Evolutionary conservation across 2,329 filamentous ascomycete species (phyloP), one percentile per base, ranked within the genome.

Genomic region (Blastomyces emzantsi): DNA sequence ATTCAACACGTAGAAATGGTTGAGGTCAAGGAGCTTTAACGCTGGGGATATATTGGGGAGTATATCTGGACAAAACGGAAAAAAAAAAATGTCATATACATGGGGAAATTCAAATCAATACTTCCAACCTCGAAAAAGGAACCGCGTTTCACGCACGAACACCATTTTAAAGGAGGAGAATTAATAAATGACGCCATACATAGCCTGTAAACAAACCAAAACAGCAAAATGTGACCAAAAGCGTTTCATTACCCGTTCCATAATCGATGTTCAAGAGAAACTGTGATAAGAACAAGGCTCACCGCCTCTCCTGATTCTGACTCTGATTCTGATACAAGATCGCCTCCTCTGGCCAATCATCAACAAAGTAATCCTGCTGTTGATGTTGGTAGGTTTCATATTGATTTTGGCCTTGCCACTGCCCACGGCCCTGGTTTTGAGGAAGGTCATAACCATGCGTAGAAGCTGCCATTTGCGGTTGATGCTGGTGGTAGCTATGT

Each of bases 281-380:
- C 28, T 52, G n/a, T 25, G 9, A 52, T 28, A 28, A 7, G n/a
- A 19, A 33, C n/a, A 17, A 39, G 36, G 19, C 19, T 63, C 51
- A 60, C 33, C 54, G 51, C 58, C n/a, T 28, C 22, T 45, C 36
- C 19, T 17, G 33, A 17, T 36, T 33, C 28, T 28, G n/a, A 9
- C 36, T 33, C 28, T 63, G 57, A 33, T 41, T 72, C 61, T 76
- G 74, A 66, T 77, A 78, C 63, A 77, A 73, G 30, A 77, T 67
- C 33, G 76, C 75, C 67, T 78, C 76, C 61, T 74, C 75, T 2
- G 75, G 73, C 75, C 76, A 78, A 49, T 77, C 74, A 39, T 72
- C 69, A n/a, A 68, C 63, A 1, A 62, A 67, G 41, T 72, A 72
- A 41, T 72, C 70, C 43, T 47, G 22, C 33, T 52, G 68, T 65